These are phyloP conservation scores for Heimioporus sp. DNA, from an alignment of 768 basidiomycete species.

Conservation along the genomic window DNA sequence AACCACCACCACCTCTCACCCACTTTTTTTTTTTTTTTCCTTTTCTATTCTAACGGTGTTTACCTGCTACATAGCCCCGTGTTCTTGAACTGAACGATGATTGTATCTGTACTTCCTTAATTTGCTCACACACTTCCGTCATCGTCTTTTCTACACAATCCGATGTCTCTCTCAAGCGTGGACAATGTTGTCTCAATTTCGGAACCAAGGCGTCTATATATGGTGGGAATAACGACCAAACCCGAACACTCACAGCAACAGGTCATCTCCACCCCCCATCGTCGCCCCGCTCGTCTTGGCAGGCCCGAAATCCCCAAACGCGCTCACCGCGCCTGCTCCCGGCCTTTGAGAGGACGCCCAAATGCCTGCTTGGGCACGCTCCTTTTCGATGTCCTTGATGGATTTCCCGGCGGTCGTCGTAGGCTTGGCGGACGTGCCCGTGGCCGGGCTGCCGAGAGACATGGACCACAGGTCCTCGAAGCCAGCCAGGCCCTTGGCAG, in stretches of 20 bases:
- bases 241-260: constrained; percentile 35
- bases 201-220: not conserved
- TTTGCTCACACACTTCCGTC: constrained; percentile 27
- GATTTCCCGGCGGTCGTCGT: constrained; percentile 54
- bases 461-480: constrained; percentile 92
- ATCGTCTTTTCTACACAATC: constrained; percentile 18
- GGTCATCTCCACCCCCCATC: constrained; percentile 38
- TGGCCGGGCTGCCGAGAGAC: constrained; percentile 54
- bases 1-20: constrained; percentile 13
- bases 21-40: constrained; percentile 6
- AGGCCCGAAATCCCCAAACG: constrained; percentile 36
- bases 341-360: constrained; percentile 53
- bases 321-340: constrained; percentile 3
- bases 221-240: constrained; percentile 1
- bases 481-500: constrained; percentile 45
- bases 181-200: constrained; percentile 5
- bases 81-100: constrained; percentile 36
- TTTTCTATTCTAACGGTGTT: constrained; percentile 12
- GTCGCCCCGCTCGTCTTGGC: constrained; percentile 12
- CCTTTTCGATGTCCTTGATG: constrained; percentile 86
- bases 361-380: constrained; percentile 77
- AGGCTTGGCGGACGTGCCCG: constrained; percentile 35
- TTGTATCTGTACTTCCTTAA: constrained; percentile 36
- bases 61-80: constrained; percentile 17
- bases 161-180: constrained; percentile 14